phyloP scores from a whole-genome alignment of 768 basidiomycete species.

The Suillus decipiens region DNA sequence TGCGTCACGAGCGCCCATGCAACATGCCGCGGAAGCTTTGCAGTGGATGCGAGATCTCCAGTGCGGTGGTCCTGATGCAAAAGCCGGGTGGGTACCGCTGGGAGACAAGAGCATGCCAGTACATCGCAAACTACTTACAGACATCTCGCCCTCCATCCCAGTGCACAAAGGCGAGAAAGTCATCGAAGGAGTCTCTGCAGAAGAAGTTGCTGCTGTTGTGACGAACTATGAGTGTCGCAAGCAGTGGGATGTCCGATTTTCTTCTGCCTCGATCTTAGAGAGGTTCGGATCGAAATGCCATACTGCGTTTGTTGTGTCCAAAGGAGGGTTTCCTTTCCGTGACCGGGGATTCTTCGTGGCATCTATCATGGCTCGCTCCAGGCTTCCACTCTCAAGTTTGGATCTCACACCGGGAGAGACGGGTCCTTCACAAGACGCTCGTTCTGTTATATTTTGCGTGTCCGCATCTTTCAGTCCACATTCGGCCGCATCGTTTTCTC shows the following conservation, averaged over 20 bases:
- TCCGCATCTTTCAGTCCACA: constrained; percentile 81
- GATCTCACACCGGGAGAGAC: constrained; percentile 44
- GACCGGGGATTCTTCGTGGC: constrained; percentile 86
- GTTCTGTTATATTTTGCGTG: constrained; percentile 77
- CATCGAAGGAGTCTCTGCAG: constrained; percentile 90
- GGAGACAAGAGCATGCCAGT: constrained; percentile 77
- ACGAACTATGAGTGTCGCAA: constrained; percentile 69
- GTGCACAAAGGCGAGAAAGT: constrained; percentile 89
- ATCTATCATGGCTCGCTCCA: constrained; percentile 67
- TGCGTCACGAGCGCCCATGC: constrained; percentile 68
- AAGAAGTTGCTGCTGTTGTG: constrained; percentile 80
- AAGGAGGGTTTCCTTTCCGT: constrained; percentile 86
- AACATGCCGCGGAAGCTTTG: constrained; percentile 81
- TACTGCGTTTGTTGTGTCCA: constrained; percentile 72
- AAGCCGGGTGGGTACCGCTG: constrained; percentile 74
- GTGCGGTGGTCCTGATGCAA: constrained; percentile 45
- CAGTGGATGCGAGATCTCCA: constrained; percentile 78
- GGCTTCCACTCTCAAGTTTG: constrained; percentile 37
- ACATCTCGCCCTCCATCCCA: constrained; percentile 78
- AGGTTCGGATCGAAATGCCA: constrained; percentile 74
- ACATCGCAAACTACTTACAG: constrained; percentile 71
- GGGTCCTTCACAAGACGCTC: constrained; percentile 41
- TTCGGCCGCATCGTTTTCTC: constrained; percentile 53
- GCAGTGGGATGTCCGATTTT: constrained; percentile 87
- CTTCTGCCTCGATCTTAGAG: constrained; percentile 67